Evolutionary conservation across 2,329 filamentous ascomycete genomes (phyloP).

Genomic region (Aschersonia sp.): DNA sequence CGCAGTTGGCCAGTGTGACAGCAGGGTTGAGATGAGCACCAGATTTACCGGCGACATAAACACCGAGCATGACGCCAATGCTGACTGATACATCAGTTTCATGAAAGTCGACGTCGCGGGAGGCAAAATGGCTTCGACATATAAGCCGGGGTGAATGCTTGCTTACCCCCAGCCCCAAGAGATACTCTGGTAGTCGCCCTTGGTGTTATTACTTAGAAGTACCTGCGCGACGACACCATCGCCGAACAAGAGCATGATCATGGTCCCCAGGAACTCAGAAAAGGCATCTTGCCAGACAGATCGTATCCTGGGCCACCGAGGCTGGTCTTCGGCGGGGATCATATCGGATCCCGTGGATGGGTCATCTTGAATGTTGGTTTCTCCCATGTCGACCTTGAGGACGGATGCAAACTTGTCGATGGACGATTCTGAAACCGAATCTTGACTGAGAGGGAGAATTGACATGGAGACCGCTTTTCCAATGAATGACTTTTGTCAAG

Average conservation of each 20-base stretch:
- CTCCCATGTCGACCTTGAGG: slow-evolving; percentile 17
- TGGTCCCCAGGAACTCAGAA: slow-evolving; percentile 53
- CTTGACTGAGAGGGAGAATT: slow-evolving; percentile 10
- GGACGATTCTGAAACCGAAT: slow-evolving; percentile 19
- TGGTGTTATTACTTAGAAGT: slow-evolving; percentile 33
- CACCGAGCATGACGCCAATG: slow-evolving; percentile 53
- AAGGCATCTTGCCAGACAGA: slow-evolving; percentile 40
- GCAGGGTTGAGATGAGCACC: slow-evolving; percentile 57
- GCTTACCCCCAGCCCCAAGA: slow-evolving; percentile 35
- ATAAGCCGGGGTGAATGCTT: background rate
- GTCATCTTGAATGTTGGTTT: slow-evolving; percentile 8
- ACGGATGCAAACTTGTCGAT: slow-evolving; percentile 15
- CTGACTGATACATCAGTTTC: slow-evolving; percentile 13
- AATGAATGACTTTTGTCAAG: too few relatives aligned
- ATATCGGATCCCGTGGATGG: slow-evolving; percentile 7
- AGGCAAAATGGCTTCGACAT: background rate
- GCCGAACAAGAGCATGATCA: slow-evolving; percentile 54
- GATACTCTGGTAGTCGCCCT: slow-evolving; percentile 34
- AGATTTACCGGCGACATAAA: slow-evolving; percentile 50
- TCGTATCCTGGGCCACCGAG: slow-evolving; percentile 37
- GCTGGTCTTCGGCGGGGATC: slow-evolving; percentile 10
- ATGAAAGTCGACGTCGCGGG: background rate
- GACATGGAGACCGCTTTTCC: slow-evolving; percentile 12
- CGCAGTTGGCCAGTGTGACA: slow-evolving; percentile 54
- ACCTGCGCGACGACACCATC: slow-evolving; percentile 60